phyloP scores from a whole-genome alignment of 2,329 filamentous ascomycete genomes.

The Xylaria arbuscula region DNA sequence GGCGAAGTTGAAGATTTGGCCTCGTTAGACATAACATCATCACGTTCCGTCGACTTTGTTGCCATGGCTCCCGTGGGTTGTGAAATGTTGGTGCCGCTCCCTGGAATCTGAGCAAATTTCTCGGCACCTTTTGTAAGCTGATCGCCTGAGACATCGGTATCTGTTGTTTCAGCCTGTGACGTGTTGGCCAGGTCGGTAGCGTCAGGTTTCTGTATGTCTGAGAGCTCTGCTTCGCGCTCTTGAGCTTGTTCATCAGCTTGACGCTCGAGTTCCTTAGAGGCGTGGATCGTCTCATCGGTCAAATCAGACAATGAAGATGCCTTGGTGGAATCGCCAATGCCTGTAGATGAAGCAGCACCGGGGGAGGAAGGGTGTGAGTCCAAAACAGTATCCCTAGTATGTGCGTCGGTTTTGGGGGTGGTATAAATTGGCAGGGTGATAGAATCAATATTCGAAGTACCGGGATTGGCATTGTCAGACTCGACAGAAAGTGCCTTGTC shows the following conservation, averaged over 20 bases:
- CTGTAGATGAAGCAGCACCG: conserved; percentile 61
- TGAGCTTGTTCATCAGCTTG: conserved; percentile 32
- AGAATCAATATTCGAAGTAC: conserved; percentile 64
- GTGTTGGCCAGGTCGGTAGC: conserved; percentile 29
- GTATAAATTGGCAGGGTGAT: conserved; percentile 59
- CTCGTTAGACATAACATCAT: conserved; percentile 43
- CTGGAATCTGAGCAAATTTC: conserved; percentile 46
- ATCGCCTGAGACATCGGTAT: conserved; percentile 39
- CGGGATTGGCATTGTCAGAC: conserved; percentile 51
- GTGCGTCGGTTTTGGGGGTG: conserved; percentile 55
- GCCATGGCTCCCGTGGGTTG: conserved; percentile 35
- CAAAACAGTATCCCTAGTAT: conserved; percentile 60
- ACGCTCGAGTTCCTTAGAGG: conserved; percentile 51
- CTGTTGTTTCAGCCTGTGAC: conserved; percentile 36
- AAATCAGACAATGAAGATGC: conserved; percentile 73
- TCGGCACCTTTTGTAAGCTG: conserved; percentile 31
- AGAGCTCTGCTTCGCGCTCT: conserved; percentile 27
- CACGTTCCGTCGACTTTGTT: conserved; percentile 38
- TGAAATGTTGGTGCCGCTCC: conserved; percentile 31
- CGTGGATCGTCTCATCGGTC: conserved; percentile 68
- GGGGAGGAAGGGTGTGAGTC: conserved; percentile 71
- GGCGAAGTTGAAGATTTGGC: conserved; percentile 42
- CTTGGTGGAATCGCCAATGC: conserved; percentile 69
- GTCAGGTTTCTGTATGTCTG: conserved; percentile 24
- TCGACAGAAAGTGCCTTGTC: conserved; percentile 44